These are phyloP conservation scores for Hypoxylon sp. DNA, from an alignment of 2,329 filamentous ascomycete genomes.

Conservation along the genomic window DNA sequence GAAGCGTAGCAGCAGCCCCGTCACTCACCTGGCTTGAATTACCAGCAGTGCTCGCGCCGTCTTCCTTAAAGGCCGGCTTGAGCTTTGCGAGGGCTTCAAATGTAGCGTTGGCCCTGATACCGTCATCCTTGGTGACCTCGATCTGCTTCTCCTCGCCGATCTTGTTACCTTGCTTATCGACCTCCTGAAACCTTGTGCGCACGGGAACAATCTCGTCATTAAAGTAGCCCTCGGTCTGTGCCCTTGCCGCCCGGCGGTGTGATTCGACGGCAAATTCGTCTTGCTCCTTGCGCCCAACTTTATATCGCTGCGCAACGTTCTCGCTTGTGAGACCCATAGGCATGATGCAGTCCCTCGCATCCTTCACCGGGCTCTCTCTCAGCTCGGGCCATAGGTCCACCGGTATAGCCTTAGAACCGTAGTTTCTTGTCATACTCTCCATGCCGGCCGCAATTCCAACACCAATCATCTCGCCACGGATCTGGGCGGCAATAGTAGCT, in stretches of 20 bases:
- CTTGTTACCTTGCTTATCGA: conserved; percentile 72
- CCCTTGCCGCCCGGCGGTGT: conserved; percentile 79
- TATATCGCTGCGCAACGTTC: conserved; percentile 86
- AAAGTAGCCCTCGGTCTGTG: conserved; percentile 79
- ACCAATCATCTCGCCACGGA: conserved; percentile 80
- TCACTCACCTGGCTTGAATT: conserved; percentile 91
- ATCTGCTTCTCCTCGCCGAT: conserved; percentile 71
- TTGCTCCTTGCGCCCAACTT: conserved; percentile 80
- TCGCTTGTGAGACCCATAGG: conserved; percentile 92
- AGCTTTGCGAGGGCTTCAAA: conserved; percentile 81
- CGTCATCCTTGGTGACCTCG: conserved; percentile 84
- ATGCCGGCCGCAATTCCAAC: conserved; percentile 88
- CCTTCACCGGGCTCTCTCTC: conserved; percentile 72
- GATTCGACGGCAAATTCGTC: conserved; percentile 84
- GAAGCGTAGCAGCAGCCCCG: conserved; percentile 84
- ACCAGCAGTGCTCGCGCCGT: conserved; percentile 85
- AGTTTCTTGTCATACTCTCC: conserved; percentile 97
- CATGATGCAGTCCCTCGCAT: conserved; percentile 91
- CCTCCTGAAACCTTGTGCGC: conserved; percentile 75
- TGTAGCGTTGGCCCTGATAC: conserved; percentile 78
- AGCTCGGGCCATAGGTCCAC: conserved; percentile 83
- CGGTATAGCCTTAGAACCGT: conserved; percentile 87
- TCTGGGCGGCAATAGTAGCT: conserved; percentile 79
- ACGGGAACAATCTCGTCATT: conserved; percentile 86
- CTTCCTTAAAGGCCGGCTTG: conserved; percentile 85